A percentile compares a stretch with the other conserved stretches of the same genome.
These are phyloP conservation scores for Meripilus lineatus DNA, from an alignment of 1,284 basidiomycete genomes.

Conservation along the genomic window DNA sequence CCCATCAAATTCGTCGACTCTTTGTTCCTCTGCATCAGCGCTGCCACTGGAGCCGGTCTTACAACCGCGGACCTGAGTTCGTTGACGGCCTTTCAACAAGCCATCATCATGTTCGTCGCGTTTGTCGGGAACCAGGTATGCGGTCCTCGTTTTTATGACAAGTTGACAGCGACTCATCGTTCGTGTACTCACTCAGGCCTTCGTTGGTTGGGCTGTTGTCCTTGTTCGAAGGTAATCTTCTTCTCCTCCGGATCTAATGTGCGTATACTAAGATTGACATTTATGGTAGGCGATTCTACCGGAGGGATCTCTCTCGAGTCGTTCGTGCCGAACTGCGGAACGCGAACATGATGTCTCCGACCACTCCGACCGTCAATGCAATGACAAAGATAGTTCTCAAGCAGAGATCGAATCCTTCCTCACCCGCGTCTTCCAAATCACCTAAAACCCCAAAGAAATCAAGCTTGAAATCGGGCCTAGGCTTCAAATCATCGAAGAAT, in stretches of 20 bases:
- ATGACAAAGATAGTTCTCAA: too few species aligned
- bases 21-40: slow-evolving; percentile 69
- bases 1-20: slow-evolving; percentile 65
- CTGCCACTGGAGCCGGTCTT: slow-evolving; percentile 76
- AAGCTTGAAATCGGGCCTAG: background rate
- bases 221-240: slow-evolving; percentile 23
- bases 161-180: background rate
- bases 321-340: slow-evolving; percentile 25
- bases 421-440: slow-evolving; percentile 60
- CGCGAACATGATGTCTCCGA: too few species aligned
- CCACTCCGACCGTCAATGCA: too few species aligned
- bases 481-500: too few species aligned
- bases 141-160: background rate
- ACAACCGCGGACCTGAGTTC: slow-evolving; percentile 67
- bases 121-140: slow-evolving; percentile 59
- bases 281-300: too few species aligned
- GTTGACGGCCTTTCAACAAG: slow-evolving; percentile 73
- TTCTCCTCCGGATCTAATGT: too few species aligned
- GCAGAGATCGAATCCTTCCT: slow-evolving; percentile 34
- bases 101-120: slow-evolving; percentile 63
- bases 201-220: slow-evolving; percentile 31
- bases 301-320: background rate
- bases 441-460: slow-evolving; percentile 61
- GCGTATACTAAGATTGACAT: too few species aligned
- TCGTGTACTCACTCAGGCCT: slow-evolving; percentile 17